A percentile compares a stretch with the other conserved stretches of the same genome.
Conservation (phyloP, 2,329 filamentous ascomycete species). For the Tolypocladium ophioglossoides region DNA sequence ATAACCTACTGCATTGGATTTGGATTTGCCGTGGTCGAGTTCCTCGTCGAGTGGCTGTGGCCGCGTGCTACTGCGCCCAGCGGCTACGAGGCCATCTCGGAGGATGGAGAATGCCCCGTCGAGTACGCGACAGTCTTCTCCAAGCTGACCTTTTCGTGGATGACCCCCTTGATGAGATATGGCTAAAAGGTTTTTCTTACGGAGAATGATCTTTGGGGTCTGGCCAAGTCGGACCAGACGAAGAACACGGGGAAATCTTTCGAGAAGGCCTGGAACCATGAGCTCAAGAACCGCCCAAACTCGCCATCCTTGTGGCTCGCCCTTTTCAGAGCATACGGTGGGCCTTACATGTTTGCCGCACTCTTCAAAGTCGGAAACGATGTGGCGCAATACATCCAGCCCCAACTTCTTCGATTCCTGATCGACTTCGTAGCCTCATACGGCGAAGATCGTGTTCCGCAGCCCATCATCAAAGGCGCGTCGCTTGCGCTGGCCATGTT, state of each 20-base stretch:
- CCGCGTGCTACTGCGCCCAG: constrained; percentile 57
- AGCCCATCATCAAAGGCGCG: constrained; percentile 75
- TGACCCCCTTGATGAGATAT: constrained; percentile 95
- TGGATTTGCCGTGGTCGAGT: constrained; percentile 59
- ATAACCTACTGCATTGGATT: constrained; percentile 62
- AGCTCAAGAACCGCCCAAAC: constrained; percentile 57
- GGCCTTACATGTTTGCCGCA: constrained; percentile 70
- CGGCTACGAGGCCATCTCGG: constrained; percentile 44
- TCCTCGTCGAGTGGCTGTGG: constrained; percentile 74
- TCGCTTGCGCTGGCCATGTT: constrained; percentile 93
- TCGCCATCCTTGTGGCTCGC: constrained; percentile 68
- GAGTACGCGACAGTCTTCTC: constrained; percentile 95
- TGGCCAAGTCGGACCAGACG: constrained; percentile 72
- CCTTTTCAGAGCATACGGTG: constrained; percentile 73
- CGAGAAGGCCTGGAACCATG: constrained; percentile 62
- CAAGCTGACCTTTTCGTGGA: constrained; percentile 90
- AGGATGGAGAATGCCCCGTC: constrained; percentile 57
- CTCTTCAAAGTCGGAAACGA: constrained; percentile 89
- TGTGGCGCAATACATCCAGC: constrained; percentile 75
- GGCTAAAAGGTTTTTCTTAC: constrained; percentile 89
- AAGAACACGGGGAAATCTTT: constrained; percentile 60
- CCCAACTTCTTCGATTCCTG: constrained; percentile 75
- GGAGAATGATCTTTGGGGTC: constrained; percentile 91
- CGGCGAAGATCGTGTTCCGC: constrained; percentile 43
- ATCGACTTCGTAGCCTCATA: constrained; percentile 83